Evolutionary conservation across 225 moss, liverwort and hornwort genomes (phyloP), one percentile per base, ranked within the genome.

Genomic region (Pleurozium schreberi): DNA sequence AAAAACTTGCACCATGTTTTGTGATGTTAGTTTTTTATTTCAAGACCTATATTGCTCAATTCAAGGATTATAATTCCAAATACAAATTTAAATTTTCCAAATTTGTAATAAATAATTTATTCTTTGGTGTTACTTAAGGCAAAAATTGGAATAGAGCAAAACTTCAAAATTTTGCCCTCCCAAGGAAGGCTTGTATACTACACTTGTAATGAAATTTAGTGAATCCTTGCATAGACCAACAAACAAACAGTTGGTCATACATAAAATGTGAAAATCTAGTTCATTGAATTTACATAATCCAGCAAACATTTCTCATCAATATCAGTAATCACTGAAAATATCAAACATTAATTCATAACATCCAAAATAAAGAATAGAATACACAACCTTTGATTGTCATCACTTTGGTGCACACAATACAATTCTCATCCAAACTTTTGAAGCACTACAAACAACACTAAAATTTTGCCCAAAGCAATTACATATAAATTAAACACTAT

Each of bases 111-210:
- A 69, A 42, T 25, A 14, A 40, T 22, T 14, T 8, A 40, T 23
- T 69, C 13, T 13, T 69, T 4, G 5, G 1, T 70, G 10, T 14
- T 70, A 1, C 6, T 3, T 6, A 23, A 7, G 4, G 15, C 8
- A 40, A 68, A n/a, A n/a, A 12, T 68, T 68, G 7, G 6, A 67
- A 1, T 2, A 1, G 0, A 22, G 1, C 5, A 12, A 4, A 40
- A 2, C 40, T 40, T 25, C 25, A 40, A 40, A 12, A 1, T 13
- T 40, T 40, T 23, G 4, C 40, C 7, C 3, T 69, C 8, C 3
- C 0, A 12, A 40, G 40, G 40, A 69, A 40, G 14, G 19, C 40
- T 69, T 40, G 5, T 70, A 9, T 4, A 13, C 26, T 15, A 3
- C 8, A 70, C 70, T 14, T 26, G 14, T 26, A 43, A 15, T 26